Evolutionary conservation across 331 rosid species (phyloP), one percentile per base, ranked within the genome.

Genomic region (Pyracantha coccinea): DNA sequence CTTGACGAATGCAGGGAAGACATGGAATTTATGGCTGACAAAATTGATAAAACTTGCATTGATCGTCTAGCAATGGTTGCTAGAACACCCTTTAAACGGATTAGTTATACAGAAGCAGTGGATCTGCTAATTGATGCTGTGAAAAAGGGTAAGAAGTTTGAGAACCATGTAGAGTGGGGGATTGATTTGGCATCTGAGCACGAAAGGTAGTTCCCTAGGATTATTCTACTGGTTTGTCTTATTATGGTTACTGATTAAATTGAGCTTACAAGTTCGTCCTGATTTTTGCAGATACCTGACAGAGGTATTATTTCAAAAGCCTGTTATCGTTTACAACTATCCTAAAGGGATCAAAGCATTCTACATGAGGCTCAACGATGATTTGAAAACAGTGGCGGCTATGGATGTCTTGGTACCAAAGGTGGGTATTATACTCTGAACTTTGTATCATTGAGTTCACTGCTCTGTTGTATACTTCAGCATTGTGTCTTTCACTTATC

Each of bases 321-420:
- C 99, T 15, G 99, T 90, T 65, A 90, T 95, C 28, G 91, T 95
- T 38, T 95, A 87, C 66, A 95, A 95, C 75, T 90, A 92, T 75
- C 97, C 97, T 20, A 92, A 92, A 77, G 97, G 81, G 8, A 95
- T 95, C 83, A 92, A 95, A 84, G 97, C 99, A 74, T 95, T 95
- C 82, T 95, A 95, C 88, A 95, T 90, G 97, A 91, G 92, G 38
- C 88, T 95, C 79, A 95, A 95, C 67, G 97, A 95, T 62, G 97
- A 95, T 78, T 71, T 29, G 4, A 89, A 92, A 82, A 95, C 97
- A 2, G 93, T 95, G 78, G 97, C 99, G 74, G 99, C 97, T 19
- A 92, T 90, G 93, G 97, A 95, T 87, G 97, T 95, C 50, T 93
- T 95, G 72, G 97, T 92, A 44, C 99, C 99, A 21, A 95, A 92